Evolutionary conservation across 140 eudicot species (phyloP).

Genomic region (Senecio squalidus): DNA sequence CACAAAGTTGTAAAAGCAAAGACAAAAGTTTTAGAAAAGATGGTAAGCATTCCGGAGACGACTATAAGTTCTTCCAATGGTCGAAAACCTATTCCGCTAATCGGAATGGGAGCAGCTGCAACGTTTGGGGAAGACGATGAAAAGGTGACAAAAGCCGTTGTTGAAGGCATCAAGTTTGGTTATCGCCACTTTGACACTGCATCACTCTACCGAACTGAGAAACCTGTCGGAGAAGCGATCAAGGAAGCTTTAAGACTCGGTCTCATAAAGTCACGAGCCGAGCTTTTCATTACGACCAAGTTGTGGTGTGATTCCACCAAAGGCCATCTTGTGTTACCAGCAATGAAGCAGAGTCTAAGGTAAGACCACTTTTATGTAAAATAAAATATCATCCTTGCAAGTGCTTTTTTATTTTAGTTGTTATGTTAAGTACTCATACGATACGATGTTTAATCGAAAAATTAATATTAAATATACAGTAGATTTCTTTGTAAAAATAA

Average conservation of each 20-base stretch:
- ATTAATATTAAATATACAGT: no score
- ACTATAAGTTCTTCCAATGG: not conserved
- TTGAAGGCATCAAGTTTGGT: slow-evolving; percentile 35
- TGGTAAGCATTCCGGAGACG: not conserved
- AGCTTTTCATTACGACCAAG: slow-evolving; percentile 35
- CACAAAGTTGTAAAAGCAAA: not conserved
- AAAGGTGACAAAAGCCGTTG: slow-evolving; percentile 17
- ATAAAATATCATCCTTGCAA: no score
- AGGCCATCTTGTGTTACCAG: slow-evolving; percentile 32
- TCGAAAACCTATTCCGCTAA: not conserved
- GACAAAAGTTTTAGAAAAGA: not conserved
- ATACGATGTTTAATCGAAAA: no score
- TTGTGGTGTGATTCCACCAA: slow-evolving; percentile 30
- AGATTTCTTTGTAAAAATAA: no score
- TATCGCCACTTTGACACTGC: slow-evolving; percentile 55
- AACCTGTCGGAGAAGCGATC: slow-evolving; percentile 28
- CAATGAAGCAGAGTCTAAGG: slow-evolving; percentile 30
- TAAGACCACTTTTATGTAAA: not conserved
- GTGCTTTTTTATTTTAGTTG: no score
- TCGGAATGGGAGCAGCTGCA: not conserved
- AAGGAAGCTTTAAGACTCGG: slow-evolving; percentile 24
- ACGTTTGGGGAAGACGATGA: not conserved
- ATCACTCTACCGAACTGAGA: slow-evolving; percentile 16
- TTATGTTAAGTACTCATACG: no score
- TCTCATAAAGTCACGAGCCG: slow-evolving; percentile 22